These are phyloP conservation scores for Aciculoconidium aculeatum DNA, from an alignment of 805 yeast genomes.

Conservation along the genomic window DNA sequence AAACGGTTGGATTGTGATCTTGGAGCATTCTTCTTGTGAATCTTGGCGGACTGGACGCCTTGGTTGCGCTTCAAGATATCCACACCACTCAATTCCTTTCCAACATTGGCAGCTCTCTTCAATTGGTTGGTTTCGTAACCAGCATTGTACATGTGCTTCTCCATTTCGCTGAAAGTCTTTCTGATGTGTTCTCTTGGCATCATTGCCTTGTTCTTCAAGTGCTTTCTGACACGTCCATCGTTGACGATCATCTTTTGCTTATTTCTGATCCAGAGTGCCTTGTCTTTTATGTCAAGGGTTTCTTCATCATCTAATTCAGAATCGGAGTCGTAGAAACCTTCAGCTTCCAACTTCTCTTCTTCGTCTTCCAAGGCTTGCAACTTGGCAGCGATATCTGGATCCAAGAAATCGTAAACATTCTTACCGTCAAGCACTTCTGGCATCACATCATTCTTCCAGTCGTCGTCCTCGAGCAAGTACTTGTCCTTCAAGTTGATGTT, in stretches of 20 bases:
- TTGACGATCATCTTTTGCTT: constrained; percentile 91
- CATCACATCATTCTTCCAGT: constrained; percentile 96
- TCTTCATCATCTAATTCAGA: constrained; percentile 53
- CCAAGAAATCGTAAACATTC: constrained; percentile 95
- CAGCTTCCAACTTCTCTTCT: constrained; percentile 87
- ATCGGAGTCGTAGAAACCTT: constrained; percentile 94
- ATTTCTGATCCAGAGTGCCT: constrained; percentile 93
- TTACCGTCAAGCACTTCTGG: constrained; percentile 96
- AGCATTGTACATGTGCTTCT: constrained; percentile 78
- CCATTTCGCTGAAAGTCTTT: constrained; percentile 74
- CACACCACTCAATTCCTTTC: constrained; percentile 56
- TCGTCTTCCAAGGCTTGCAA: constrained; percentile 94
- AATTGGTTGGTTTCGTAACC: constrained; percentile 82
- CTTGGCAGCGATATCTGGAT: constrained; percentile 90
- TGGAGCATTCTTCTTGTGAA: constrained; percentile 44
- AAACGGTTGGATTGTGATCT: constrained; percentile 69
- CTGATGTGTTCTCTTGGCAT: constrained; percentile 87
- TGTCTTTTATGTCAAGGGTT: constrained; percentile 54
- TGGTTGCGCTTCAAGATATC: constrained; percentile 67
- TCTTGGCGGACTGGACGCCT: constrained; percentile 33
- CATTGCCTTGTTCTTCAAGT: constrained; percentile 77
- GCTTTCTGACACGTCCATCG: constrained; percentile 81
- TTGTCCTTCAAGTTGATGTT: constrained; percentile 90
- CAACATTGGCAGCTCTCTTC: constrained; percentile 33
- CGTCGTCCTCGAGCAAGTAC: constrained; percentile 88